Base-by-base conservation (phyloP, 2,329 filamentous ascomycete genomes). In the Pezicula radicicola region DNA sequence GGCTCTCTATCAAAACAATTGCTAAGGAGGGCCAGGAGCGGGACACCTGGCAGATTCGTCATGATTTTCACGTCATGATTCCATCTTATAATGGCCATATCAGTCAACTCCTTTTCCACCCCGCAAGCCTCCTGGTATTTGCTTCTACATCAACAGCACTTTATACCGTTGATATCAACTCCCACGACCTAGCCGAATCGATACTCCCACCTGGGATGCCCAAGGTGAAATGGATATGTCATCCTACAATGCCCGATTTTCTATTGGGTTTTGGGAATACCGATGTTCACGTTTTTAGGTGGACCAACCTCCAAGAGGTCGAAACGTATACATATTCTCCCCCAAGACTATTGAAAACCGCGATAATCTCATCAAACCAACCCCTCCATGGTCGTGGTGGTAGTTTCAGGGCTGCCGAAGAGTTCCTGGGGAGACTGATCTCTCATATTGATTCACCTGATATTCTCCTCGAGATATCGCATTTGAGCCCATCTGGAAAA, bases 91-190 rank as follows among this genome's bases (percentile, higher is more conserved):
- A 46, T 33, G 44, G 44, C 16, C 44, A 46, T 46, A 46, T 46
- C 44, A 46, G 25, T 21, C 44, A 46, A 46, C 44, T 46, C 28
- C 44, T 46, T 1, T 46, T 46, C 27, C 15, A 46, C 27, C 44
- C 15, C 15, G 3, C 44, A 13, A 35, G 28, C n/a, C 16, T 6
- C 6, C 44, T 28, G 8, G 12, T 46, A 46, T 46, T 46, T 16
- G 44, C 28, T 16, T 35, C 27, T 35, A 46, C 44, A 15, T 2
- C 15, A 46, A 18, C 25, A 9, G 35, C 10, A 19, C 28, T 46
- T n/a, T 46, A 46, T 16, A 33, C 44, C 33, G 19, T 46, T 28
- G 7, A 46, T 18, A 13, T 46, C 2, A 36, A 13, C 28, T 46
- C 44, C 27, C 44, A 16, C 16, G 27, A 46, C 19, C 19, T 46